Evolutionary conservation across 176 grass and related monocot species (phyloP), one percentile per base, ranked within the genome.

Genomic region (Juncus effusus): DNA sequence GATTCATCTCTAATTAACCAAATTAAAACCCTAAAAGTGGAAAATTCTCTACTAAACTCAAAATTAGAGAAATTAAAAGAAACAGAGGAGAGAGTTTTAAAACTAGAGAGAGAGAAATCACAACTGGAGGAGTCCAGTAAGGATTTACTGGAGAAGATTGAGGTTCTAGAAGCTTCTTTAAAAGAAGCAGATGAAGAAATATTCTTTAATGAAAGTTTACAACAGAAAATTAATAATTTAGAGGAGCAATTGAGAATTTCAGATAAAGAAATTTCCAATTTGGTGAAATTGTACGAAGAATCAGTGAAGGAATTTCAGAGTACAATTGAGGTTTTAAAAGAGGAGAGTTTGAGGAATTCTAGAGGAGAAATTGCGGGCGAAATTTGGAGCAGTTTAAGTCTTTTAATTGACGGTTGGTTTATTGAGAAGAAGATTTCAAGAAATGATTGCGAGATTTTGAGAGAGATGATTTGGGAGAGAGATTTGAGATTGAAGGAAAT

Each of bases 371-470:
- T 89, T 73, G 74, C 93, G 42, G 78, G 54, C 7, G 77, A 86
- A 67, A 77, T 97, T 35, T 97, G 93, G 93, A 97, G 93, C 69
- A 82, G 56, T 61, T 84, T 97, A 56, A 80, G 69, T 50, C 82
- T 97, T 67, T 41, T 87, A 72, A 85, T 84, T 80, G 93, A 97
- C 64, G 77, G 93, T 36, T 97, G 85, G 93, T 92, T 86, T 7
- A 82, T 97, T 68, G 93, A 97, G 67, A 97, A 92, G 75, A 97
- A 89, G 76, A 78, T 97, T 74, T 80, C 85, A 63, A 51, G 40
- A 37, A 76, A 62, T 50, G 85, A 92, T 80, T 80, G 85, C 69
- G 81, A 72, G 39, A 67, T 67, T 9, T 75, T 97, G 42, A 78
- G 88, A 70, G 80, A 86, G 81, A 81, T 97, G 85, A 80, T 77